phyloP scores from a whole-genome alignment of 345 rosid species.

The Geranium brycei region DNA sequence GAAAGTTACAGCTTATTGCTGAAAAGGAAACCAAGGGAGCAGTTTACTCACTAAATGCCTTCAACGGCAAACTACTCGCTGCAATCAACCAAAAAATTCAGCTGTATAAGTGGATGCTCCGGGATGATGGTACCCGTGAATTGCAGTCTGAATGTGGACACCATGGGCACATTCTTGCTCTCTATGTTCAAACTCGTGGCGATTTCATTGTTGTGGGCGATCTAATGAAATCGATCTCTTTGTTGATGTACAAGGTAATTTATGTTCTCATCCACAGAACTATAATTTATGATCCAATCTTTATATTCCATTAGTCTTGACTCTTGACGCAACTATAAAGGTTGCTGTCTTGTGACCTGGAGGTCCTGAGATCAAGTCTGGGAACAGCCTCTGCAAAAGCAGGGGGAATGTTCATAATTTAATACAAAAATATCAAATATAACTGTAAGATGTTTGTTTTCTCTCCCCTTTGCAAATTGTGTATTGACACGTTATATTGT shows the following conservation, averaged over 20 bases:
- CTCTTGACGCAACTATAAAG: too few relatives aligned
- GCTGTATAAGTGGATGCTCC: conserved; percentile 81
- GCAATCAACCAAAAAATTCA: conserved; percentile 88
- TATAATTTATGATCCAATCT: too few relatives aligned
- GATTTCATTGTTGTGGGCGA: conserved; percentile 94
- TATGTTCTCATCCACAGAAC: neutral
- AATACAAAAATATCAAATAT: too few relatives aligned
- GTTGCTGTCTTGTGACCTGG: too few relatives aligned
- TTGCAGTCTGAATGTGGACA: conserved; percentile 87
- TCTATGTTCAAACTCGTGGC: conserved; percentile 83
- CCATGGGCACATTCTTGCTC: conserved; percentile 85
- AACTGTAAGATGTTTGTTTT: neutral
- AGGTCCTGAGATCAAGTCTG: too few relatives aligned
- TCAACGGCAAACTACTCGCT: conserved; percentile 88
- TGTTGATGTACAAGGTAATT: conserved; percentile 78
- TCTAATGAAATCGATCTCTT: conserved; percentile 81
- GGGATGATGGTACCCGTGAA: conserved; percentile 79
- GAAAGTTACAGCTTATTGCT: conserved; percentile 70
- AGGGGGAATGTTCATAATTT: neutral
- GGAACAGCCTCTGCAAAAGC: too few relatives aligned
- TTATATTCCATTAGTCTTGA: too few relatives aligned
- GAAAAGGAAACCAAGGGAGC: conserved; percentile 96
- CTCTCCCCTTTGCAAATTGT: neutral
- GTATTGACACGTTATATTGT: neutral
- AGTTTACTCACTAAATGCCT: conserved; percentile 71